Conservation (phyloP, 352 stramenopile genomes). For the Phytopythium boreale region DNA sequence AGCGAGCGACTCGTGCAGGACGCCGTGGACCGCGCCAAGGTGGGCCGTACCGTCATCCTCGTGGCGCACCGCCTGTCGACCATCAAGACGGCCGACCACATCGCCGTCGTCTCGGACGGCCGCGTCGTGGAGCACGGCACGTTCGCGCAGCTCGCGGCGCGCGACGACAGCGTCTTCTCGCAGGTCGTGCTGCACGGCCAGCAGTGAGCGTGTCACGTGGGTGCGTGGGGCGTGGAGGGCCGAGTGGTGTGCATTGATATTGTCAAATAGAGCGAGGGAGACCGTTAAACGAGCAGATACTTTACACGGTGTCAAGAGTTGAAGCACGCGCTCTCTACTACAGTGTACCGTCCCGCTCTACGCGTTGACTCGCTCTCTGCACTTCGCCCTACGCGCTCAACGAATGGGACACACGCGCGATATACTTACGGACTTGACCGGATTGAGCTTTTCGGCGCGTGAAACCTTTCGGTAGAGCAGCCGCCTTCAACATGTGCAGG, state of each 20-base stretch:
- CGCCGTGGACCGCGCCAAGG: constrained; percentile 71
- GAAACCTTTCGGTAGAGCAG: no score
- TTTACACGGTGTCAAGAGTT: not conserved
- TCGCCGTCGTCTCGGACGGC: constrained; percentile 89
- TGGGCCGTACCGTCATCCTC: constrained; percentile 92
- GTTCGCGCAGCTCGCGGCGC: constrained; percentile 56
- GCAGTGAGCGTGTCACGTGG: constrained; percentile 30
- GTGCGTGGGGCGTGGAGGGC: not conserved
- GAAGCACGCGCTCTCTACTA: not conserved
- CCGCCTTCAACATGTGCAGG: not conserved
- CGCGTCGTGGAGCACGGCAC: constrained; percentile 83
- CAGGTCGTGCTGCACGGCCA: constrained; percentile 74
- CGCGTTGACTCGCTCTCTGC: not conserved
- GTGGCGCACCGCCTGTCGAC: constrained; percentile 96
- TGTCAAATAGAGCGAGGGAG: constrained; percentile 4
- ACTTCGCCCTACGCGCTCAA: no score
- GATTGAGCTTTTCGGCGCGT: no score
- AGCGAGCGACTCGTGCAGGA: constrained; percentile 79
- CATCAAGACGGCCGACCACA: constrained; percentile 90
- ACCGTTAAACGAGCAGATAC: not conserved
- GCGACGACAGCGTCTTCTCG: constrained; percentile 67
- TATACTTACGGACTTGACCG: no score
- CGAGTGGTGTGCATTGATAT: not conserved
- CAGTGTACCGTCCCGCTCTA: not conserved
- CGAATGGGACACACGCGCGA: no score